phyloP scores from a whole-genome alignment of 305 asterid species.

The Fraxinus velutina region DNA sequence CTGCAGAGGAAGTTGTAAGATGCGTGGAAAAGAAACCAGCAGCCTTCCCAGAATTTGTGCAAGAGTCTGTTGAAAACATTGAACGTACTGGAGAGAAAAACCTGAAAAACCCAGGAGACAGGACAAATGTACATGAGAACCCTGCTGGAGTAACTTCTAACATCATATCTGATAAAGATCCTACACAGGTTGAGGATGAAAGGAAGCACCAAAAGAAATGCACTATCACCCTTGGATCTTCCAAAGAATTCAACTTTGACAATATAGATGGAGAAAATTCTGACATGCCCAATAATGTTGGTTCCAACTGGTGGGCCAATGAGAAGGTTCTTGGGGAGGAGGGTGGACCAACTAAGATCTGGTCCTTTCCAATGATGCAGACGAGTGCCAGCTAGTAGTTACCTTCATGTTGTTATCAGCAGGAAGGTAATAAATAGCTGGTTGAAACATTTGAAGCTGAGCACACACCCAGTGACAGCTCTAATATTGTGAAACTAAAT shows the following conservation, averaged over 20 bases:
- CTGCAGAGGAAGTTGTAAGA: conserved; percentile 56
- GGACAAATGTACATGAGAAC: conserved; percentile 22
- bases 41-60: conserved; percentile 25
- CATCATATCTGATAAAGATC: conserved; percentile 30
- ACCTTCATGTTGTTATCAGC: not conserved
- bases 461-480: not conserved
- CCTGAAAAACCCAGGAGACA: conserved; percentile 25
- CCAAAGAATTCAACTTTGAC: conserved; percentile 82
- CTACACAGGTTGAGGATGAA: conserved; percentile 36
- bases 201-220: conserved; percentile 44
- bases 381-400: conserved; percentile 44
- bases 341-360: conserved; percentile 35
- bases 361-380: conserved; percentile 67
- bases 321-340: conserved; percentile 57
- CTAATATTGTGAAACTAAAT: conserved; percentile 12
- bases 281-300: conserved; percentile 37
- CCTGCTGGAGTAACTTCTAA: conserved; percentile 29
- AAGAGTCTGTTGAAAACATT: conserved; percentile 28
- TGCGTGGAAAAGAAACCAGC: conserved; percentile 59
- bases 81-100: conserved; percentile 17
- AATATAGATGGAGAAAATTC: conserved; percentile 49
- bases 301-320: conserved; percentile 82
- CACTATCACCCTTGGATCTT: conserved; percentile 68
- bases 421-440: not conserved
- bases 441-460: conserved; percentile 3